These are phyloP conservation scores for Colletotrichum sp. DNA, from an alignment of 2,329 filamentous ascomycete genomes.

Conservation along the genomic window DNA sequence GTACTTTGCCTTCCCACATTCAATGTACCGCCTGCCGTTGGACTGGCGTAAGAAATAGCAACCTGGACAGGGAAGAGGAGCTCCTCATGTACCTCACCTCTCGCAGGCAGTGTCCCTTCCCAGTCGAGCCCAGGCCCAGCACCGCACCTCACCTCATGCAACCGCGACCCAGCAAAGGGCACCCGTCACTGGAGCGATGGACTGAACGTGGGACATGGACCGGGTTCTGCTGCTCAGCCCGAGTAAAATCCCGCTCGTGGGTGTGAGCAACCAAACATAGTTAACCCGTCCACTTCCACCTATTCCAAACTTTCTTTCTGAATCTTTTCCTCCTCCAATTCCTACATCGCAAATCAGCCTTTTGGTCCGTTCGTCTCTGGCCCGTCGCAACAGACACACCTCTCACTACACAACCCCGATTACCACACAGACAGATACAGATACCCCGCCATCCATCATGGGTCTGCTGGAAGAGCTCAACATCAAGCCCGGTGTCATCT, in stretches of 20 bases:
- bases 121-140: neutral
- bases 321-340: neutral
- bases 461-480: slow-evolving; percentile 45
- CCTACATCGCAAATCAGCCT: neutral
- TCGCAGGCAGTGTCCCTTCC: neutral
- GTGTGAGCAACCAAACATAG: slow-evolving; percentile 13
- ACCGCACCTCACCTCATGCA: neutral
- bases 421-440: neutral
- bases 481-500: slow-evolving; percentile 59
- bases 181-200: neutral
- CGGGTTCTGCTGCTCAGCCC: slow-evolving; percentile 5
- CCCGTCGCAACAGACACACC: neutral
- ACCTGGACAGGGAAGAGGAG: neutral
- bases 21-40: neutral
- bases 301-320: neutral
- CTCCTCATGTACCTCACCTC: neutral
- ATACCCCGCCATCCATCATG: slow-evolving; percentile 28
- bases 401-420: neutral
- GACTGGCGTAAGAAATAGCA: neutral
- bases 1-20: neutral
- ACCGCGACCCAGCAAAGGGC: neutral
- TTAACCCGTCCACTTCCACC: slow-evolving; percentile 14
- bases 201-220: neutral
- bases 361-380: neutral
- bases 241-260: slow-evolving; percentile 21